Evolutionary conservation across 176 grass and related monocot genomes (phyloP), one percentile per base, ranked within the genome.

Genomic region (Musa acuminata): DNA sequence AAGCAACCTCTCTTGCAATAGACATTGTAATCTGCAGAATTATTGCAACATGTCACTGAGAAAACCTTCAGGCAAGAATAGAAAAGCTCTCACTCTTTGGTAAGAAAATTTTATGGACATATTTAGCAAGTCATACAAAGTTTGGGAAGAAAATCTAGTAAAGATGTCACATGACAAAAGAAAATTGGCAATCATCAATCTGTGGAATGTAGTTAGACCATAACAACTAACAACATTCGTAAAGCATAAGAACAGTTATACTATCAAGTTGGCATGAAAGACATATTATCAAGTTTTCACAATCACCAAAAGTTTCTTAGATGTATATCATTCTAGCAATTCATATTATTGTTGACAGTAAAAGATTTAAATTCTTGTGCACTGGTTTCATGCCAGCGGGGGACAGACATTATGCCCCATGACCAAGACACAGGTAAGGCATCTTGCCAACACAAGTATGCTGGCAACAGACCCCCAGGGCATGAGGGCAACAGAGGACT

Each of bases 1-100:
- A 91, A 89, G 95, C 95, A 22, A 99, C 95, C 77, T 99, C 95
- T 84, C 88, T 94, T 82, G 95, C 90, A 84, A 94, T 99, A 1
- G 90, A 87, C 95, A 94, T 99, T 67, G 90, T 94, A 74, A 99
- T 83, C 95, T 99, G 84, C 80, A 84, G 0, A 43, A 43, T 43
- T 19, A 66, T 22, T 60, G 8, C 78, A 59, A 75, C 52, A 81
- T 29, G 62, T 77, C 19, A 68, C 25, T 43, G 57, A 62, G 8
- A 64, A 65, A 58, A 16, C 24, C 7, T 22, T 43, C 35, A 43
- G 4, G 22, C 13, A 49, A 77, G 26, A 77, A 23, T 0, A 69
- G 16, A 49, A 69, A 49, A 3, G n/a, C 14, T 14, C 49, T 13
- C 12, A 35, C 13, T 0, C 0, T 29, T 49, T 49, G 9, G 23